Evolutionary conservation across 1,284 basidiomycete species (phyloP).

Genomic region (Apiotrichum domesticum): DNA sequence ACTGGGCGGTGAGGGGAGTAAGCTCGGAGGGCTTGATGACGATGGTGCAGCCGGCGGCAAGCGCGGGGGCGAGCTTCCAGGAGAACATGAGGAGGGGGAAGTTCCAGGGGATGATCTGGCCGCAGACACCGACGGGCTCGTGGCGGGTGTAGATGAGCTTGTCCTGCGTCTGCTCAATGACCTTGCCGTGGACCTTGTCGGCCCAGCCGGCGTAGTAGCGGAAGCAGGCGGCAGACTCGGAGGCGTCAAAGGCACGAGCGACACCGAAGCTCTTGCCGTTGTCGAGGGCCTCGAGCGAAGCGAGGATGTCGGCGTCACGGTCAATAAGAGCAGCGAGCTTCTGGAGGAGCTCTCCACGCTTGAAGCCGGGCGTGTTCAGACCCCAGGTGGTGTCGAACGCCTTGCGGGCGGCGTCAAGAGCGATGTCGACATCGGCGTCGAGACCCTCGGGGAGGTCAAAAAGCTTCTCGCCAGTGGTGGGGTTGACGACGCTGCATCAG

Average conservation of each 20-base stretch:
- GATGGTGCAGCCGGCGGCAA: constrained; percentile 76
- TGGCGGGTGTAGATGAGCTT: constrained; percentile 65
- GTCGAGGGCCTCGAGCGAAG: constrained; percentile 74
- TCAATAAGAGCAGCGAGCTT: constrained; percentile 73
- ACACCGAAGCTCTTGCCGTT: constrained; percentile 65
- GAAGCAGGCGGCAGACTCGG: constrained; percentile 56
- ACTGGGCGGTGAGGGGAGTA: constrained; percentile 65
- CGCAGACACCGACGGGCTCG: constrained; percentile 83
- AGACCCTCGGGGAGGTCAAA: constrained; percentile 64
- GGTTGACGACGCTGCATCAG: constrained; percentile 63
- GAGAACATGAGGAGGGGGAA: constrained; percentile 63
- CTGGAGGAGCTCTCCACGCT: constrained; percentile 58
- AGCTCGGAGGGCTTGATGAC: constrained; percentile 86
- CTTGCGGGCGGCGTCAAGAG: constrained; percentile 68
- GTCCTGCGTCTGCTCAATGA: constrained; percentile 56
- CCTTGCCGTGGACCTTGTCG: constrained; percentile 80
- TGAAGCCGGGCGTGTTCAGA: constrained; percentile 51
- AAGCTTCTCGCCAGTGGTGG: constrained; percentile 66
- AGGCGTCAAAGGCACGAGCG: constrained; percentile 66
- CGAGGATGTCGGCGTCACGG: constrained; percentile 61
- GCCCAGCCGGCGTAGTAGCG: constrained; percentile 56
- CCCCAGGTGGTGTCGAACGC: constrained; percentile 74
- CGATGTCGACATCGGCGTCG: constrained; percentile 62
- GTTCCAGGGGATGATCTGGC: constrained; percentile 74
- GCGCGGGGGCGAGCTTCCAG: constrained; percentile 79